phyloP scores from a whole-genome alignment of 805 yeast genomes.

The Schwanniomyces pseudopolymorphus region DNA sequence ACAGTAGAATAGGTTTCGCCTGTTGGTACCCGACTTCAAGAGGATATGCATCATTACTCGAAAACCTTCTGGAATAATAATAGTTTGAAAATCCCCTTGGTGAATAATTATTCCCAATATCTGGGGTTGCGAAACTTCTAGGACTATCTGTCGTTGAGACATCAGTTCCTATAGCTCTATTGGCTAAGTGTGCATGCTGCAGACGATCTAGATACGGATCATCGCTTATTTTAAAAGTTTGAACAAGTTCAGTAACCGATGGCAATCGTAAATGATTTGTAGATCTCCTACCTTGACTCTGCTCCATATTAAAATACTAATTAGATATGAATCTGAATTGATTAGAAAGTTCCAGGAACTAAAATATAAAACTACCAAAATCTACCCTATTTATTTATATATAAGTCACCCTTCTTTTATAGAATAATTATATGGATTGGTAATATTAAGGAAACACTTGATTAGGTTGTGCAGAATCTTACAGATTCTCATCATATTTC shows the following conservation, averaged over 20 bases:
- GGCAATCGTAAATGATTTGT: constrained; percentile 1
- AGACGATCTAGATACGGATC: background rate
- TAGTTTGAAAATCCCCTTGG: background rate
- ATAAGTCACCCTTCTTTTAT: background rate
- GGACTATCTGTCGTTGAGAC: background rate
- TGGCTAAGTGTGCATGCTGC: too few relatives aligned
- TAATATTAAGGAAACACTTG: background rate
- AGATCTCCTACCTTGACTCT: background rate
- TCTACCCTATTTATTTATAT: background rate
- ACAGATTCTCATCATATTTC: constrained; percentile 1
- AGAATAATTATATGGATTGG: background rate
- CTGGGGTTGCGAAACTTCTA: background rate
- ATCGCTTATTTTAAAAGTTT: background rate
- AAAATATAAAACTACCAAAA: background rate
- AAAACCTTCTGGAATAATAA: background rate
- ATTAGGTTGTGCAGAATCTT: constrained; percentile 1
- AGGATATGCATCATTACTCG: background rate
- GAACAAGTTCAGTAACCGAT: background rate
- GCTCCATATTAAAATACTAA: constrained; percentile 1
- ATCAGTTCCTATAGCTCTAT: background rate
- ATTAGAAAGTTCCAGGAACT: too few relatives aligned
- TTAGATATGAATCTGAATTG: background rate
- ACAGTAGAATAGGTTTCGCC: background rate
- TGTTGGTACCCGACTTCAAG: background rate
- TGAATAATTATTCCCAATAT: background rate